Percentiles rank a stretch among this genome's conserved stretches.
Conservation (phyloP, 768 basidiomycete genomes). For the Termitomyces sp. region DNA sequence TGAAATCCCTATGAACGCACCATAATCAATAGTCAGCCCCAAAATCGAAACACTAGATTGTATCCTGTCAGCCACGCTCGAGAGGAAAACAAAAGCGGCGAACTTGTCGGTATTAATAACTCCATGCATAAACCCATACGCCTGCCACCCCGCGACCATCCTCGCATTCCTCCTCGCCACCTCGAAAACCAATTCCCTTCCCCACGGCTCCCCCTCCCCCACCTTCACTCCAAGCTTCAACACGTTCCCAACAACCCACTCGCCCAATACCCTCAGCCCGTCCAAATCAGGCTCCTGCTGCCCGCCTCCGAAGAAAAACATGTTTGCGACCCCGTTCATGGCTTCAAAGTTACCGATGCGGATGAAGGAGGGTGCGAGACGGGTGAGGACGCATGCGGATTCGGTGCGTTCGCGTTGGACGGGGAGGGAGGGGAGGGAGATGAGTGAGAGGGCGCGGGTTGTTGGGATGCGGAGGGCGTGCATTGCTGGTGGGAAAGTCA, state of each 20-base stretch:
- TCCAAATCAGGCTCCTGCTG: conserved; percentile 77
- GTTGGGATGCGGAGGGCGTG: conserved; percentile 85
- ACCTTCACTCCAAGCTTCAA: conserved; percentile 46
- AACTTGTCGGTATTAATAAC: conserved; percentile 98
- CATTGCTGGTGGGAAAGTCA: conserved; percentile 33
- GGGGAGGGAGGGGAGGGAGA: conserved; percentile 68
- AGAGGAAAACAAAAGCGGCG: not conserved
- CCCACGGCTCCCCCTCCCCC: conserved; percentile 63
- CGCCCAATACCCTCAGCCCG: conserved; percentile 67
- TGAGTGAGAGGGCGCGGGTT: conserved; percentile 80
- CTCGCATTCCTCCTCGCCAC: conserved; percentile 80
- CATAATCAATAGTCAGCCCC: conserved; percentile 78
- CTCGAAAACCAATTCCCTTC: conserved; percentile 68
- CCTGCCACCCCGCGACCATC: conserved; percentile 97
- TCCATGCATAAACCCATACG: conserved; percentile 91
- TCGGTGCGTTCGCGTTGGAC: conserved; percentile 78
- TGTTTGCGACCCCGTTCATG: conserved; percentile 63
- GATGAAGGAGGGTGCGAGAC: conserved; percentile 86
- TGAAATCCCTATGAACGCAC: conserved; percentile 26
- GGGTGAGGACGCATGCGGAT: conserved; percentile 71
- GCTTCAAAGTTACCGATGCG: conserved; percentile 92
- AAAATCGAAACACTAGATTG: conserved; percentile 63
- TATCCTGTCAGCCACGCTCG: conserved; percentile 2
- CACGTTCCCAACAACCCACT: conserved; percentile 70
- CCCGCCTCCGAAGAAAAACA: conserved; percentile 74